These are phyloP conservation scores for Cylindrotheca closterium DNA, from an alignment of 108 stramenopile genomes.

Conservation along the genomic window DNA sequence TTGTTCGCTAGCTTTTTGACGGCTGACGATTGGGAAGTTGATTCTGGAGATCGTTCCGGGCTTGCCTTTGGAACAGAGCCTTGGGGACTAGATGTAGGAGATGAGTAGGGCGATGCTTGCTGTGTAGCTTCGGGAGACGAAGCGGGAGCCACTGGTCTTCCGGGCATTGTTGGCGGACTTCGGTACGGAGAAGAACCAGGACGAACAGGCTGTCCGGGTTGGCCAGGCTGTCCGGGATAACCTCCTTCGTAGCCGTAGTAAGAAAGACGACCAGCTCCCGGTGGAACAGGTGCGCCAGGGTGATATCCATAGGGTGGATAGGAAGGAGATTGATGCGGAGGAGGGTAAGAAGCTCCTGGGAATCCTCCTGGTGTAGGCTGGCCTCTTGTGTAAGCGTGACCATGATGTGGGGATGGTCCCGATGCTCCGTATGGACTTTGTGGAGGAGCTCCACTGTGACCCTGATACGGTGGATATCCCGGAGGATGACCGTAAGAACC, in stretches of 20 bases:
- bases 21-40: neutral
- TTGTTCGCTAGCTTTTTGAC: slow-evolving; percentile 7
- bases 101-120: neutral
- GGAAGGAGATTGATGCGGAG: slow-evolving; percentile 13
- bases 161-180: neutral
- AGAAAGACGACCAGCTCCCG: neutral
- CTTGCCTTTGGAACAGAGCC: slow-evolving; percentile 12
- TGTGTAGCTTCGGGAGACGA: slow-evolving; percentile 3
- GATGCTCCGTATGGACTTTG: slow-evolving; percentile 6
- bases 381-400: neutral
- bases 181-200: neutral
- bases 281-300: slow-evolving; percentile 2
- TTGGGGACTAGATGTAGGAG: neutral
- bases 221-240: slow-evolving; percentile 5
- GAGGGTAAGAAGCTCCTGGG: slow-evolving; percentile 1
- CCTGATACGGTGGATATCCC: no score
- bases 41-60: slow-evolving; percentile 11
- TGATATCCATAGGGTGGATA: slow-evolving; percentile 9
- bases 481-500: no score
- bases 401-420: neutral
- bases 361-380: slow-evolving; percentile 2
- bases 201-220: neutral
- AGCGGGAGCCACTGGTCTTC: neutral
- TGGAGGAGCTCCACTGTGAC: neutral
- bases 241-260: slow-evolving; percentile 2